Conservation (phyloP, 306 rosid genomes). For the Cyclanthera cordifolia region DNA sequence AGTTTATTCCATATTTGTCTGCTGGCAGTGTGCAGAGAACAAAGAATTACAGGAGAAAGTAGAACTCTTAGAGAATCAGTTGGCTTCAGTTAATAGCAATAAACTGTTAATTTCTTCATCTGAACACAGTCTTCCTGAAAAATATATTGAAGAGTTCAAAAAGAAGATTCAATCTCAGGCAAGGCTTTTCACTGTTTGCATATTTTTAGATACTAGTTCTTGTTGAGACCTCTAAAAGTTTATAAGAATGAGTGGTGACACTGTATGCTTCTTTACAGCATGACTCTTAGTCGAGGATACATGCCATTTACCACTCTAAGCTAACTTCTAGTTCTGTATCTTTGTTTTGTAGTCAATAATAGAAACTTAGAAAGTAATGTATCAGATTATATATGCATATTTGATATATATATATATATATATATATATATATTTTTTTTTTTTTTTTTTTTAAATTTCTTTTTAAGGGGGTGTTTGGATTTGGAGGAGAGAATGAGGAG, state of each 20-base stretch:
- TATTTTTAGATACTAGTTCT: background rate
- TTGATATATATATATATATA: no score
- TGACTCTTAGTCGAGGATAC: no score
- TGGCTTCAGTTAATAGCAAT: constrained; percentile 35
- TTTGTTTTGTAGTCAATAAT: background rate
- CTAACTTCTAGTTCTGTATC: background rate
- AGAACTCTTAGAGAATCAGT: constrained; percentile 51
- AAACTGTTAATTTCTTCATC: constrained; percentile 25
- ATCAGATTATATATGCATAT: background rate
- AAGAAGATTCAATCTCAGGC: constrained; percentile 89
- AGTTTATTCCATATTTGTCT: background rate
- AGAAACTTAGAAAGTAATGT: no score
- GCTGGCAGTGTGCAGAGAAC: constrained; percentile 68
- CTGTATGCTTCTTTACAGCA: background rate
- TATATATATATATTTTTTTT: no score
- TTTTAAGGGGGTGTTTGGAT: no score
- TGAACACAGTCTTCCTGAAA: constrained; percentile 36
- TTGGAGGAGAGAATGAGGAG: no score
- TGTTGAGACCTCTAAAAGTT: background rate
- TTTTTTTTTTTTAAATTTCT: no score
- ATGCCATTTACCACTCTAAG: no score
- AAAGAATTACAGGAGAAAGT: constrained; percentile 59
- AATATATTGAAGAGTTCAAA: constrained; percentile 51
- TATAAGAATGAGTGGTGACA: background rate
- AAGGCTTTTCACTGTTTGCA: constrained; percentile 13